Conservation (phyloP, 2,329 filamentous ascomycete species). For the Elsinoe fawcettii region DNA sequence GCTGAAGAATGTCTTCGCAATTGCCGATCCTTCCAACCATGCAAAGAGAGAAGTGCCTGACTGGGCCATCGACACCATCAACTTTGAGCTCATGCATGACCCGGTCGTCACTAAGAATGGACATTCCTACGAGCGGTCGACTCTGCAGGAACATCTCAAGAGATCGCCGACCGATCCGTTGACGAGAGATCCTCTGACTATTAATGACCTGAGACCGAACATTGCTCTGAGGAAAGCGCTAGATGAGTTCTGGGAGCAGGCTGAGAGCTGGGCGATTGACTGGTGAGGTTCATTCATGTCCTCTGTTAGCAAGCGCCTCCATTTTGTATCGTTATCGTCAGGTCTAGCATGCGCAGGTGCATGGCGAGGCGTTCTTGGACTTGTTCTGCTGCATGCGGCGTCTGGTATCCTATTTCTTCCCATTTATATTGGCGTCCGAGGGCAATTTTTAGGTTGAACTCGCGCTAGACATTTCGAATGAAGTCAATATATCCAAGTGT, state of each 20-base stretch:
- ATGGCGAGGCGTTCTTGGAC: neutral
- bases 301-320: neutral
- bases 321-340: neutral
- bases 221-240: conserved; percentile 73
- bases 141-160: conserved; percentile 78
- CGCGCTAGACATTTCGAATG: neutral
- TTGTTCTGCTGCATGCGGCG: neutral
- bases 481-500: no score
- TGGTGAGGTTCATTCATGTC: conserved; percentile 49
- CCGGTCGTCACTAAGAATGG: conserved; percentile 67
- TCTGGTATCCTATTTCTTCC: neutral
- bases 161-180: conserved; percentile 70
- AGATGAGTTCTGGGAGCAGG: conserved; percentile 74
- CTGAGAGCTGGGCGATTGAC: conserved; percentile 80
- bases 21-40: conserved; percentile 40
- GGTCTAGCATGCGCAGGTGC: neutral
- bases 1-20: conserved; percentile 39
- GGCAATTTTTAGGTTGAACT: neutral
- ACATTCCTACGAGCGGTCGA: conserved; percentile 80
- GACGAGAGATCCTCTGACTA: conserved; percentile 64
- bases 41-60: conserved; percentile 57
- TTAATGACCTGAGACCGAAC: conserved; percentile 70
- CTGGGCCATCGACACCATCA: conserved; percentile 69
- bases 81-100: conserved; percentile 60
- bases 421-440: neutral